phyloP scores from a whole-genome alignment of 1,139 yeast species.

The Pneumocystis murina region DNA sequence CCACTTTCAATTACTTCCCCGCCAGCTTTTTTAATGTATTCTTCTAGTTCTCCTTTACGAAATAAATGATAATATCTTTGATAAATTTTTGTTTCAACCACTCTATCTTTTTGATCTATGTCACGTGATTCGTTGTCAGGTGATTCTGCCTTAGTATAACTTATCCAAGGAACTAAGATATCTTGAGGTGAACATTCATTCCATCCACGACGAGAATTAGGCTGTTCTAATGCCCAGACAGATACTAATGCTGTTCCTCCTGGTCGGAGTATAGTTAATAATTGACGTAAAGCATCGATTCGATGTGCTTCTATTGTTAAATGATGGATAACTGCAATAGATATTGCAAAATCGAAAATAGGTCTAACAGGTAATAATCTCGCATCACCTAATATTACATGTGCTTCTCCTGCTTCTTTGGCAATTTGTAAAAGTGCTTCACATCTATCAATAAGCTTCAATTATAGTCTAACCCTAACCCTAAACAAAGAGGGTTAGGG shows the following conservation, averaged over 20 bases:
- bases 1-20: constrained; percentile 54
- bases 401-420: constrained; percentile 30
- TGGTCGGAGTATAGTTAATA: constrained; percentile 40
- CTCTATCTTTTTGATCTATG: constrained; percentile 13
- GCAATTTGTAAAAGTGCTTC: constrained; percentile 48
- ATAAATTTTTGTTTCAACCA: constrained; percentile 34
- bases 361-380: constrained; percentile 47
- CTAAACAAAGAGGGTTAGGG: background rate
- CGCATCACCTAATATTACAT: constrained; percentile 61
- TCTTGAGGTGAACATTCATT: constrained; percentile 86
- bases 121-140: constrained; percentile 14
- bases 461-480: background rate
- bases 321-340: constrained; percentile 93
- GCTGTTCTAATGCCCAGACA: constrained; percentile 96
- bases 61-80: constrained; percentile 83
- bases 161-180: constrained; percentile 76
- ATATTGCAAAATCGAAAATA: constrained; percentile 71
- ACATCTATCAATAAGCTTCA: constrained; percentile 41
- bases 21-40: constrained; percentile 55
- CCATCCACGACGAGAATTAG: constrained; percentile 70
- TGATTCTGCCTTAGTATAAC: constrained; percentile 13
- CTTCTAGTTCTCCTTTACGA: constrained; percentile 62
- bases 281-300: constrained; percentile 52
- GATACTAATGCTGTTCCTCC: constrained; percentile 67
- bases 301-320: constrained; percentile 76